phyloP scores from a whole-genome alignment of 495 filamentous ascomycete species.

The Clavariopsis aquatica region DNA sequence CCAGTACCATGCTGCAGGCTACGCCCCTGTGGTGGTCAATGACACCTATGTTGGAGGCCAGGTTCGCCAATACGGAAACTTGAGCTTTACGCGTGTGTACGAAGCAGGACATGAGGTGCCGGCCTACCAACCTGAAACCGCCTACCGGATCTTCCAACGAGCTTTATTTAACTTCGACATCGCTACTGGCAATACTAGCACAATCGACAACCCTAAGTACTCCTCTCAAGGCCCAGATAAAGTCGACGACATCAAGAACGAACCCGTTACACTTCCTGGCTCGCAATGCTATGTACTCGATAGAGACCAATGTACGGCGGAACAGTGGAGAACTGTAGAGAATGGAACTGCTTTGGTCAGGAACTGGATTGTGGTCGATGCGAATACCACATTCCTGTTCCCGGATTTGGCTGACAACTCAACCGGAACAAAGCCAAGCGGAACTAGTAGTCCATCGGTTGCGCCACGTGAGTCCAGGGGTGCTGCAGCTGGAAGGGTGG shows the following conservation, averaged over 20 bases:
- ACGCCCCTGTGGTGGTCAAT: constrained; percentile 57
- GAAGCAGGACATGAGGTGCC: constrained; percentile 64
- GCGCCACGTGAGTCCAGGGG: not conserved
- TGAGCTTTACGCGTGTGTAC: constrained; percentile 62
- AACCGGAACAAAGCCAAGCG: constrained; percentile 12
- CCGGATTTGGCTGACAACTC: constrained; percentile 19
- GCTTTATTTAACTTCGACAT: constrained; percentile 57
- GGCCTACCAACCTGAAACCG: constrained; percentile 59
- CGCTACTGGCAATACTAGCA: constrained; percentile 56
- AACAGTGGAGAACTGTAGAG: constrained; percentile 51
- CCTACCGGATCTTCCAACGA: constrained; percentile 58
- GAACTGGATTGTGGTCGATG: constrained; percentile 55
- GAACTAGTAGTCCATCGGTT: constrained; percentile 10
- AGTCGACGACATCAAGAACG: constrained; percentile 56
- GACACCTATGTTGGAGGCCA: constrained; percentile 54
- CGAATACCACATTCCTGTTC: constrained; percentile 44
- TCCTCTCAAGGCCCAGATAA: constrained; percentile 53
- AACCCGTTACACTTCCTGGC: constrained; percentile 46
- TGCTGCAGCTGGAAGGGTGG: not conserved
- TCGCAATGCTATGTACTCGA: constrained; percentile 54
- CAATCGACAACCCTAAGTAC: constrained; percentile 47
- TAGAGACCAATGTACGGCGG: constrained; percentile 49
- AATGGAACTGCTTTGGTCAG: constrained; percentile 53
- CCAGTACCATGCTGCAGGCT: constrained; percentile 53
- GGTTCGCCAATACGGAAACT: constrained; percentile 60